Percentiles rank a stretch among this genome's conserved stretches.
Evolutionary conservation across 208 protist species (phyloP).

Genomic region (Vickermania spadyakhi): DNA sequence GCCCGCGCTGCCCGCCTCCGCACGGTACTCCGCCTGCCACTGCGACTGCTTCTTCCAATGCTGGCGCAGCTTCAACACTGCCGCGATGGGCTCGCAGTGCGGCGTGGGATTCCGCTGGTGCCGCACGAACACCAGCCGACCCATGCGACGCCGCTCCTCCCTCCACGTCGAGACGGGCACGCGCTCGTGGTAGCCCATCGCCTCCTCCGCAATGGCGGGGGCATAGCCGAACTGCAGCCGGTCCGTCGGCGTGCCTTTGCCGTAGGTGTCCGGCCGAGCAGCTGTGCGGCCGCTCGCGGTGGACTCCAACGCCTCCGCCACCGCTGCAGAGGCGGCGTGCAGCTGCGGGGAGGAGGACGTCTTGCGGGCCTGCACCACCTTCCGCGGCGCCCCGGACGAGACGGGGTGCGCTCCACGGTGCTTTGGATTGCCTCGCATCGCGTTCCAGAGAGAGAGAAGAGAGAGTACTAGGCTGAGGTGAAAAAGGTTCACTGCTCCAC

Average conservation of each 20-base stretch:
- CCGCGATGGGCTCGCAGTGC: slow-evolving; percentile 68
- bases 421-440: too few relatives aligned
- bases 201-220: slow-evolving; percentile 57
- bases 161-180: slow-evolving; percentile 40
- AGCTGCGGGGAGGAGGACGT: background rate
- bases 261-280: slow-evolving; percentile 46
- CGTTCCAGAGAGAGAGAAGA: too few relatives aligned
- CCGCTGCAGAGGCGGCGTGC: background rate
- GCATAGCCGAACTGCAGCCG: slow-evolving; percentile 83
- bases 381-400: background rate
- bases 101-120: slow-evolving; percentile 29
- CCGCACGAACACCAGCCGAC: slow-evolving; percentile 25
- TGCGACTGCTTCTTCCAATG: slow-evolving; percentile 55
- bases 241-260: slow-evolving; percentile 66
- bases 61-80: slow-evolving; percentile 64
- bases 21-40: slow-evolving; percentile 36
- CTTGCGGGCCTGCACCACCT: background rate
- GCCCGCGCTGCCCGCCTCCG: background rate
- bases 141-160: slow-evolving; percentile 18
- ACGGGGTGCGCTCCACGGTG: too few relatives aligned
- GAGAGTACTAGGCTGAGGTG: too few relatives aligned
- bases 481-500: too few relatives aligned
- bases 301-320: slow-evolving; percentile 19
- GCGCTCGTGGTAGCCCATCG: slow-evolving; percentile 56
- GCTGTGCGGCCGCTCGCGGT: background rate